A percentile compares a stretch with the other conserved stretches of the same genome.
phyloP scores from a whole-genome alignment of 768 basidiomycete genomes.

The Collybia sordida region DNA sequence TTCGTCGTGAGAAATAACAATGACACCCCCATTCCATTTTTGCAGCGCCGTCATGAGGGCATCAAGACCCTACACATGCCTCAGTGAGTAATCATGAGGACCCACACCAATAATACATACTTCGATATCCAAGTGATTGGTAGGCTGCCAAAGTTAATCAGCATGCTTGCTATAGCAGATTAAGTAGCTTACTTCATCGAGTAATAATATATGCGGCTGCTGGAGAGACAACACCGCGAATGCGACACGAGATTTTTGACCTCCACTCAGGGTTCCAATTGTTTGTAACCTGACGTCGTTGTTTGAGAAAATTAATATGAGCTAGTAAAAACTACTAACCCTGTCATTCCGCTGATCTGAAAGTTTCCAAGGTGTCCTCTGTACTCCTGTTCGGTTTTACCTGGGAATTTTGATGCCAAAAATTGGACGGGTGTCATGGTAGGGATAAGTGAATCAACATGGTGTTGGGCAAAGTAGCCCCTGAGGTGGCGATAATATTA shows the following conservation, averaged over 20 bases:
- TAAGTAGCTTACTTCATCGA: constrained; percentile 78
- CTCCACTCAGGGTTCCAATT: constrained; percentile 91
- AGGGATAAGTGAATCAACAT: constrained; percentile 87
- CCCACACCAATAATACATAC: constrained; percentile 30
- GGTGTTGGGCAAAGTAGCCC: constrained; percentile 93
- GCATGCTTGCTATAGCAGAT: not conserved
- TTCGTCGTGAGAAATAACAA: constrained; percentile 94
- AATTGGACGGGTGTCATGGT: constrained; percentile 92
- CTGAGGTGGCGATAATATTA: constrained; percentile 34
- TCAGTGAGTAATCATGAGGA: not conserved
- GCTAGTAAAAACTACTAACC: constrained; percentile 40
- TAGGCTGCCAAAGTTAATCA: constrained; percentile 52
- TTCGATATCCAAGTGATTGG: constrained; percentile 96
- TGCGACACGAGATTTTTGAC: constrained; percentile 94
- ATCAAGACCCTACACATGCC: constrained; percentile 75
- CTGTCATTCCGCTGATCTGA: constrained; percentile 95
- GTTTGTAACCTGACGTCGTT: constrained; percentile 60
- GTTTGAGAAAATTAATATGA: not conserved
- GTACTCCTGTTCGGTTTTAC: constrained; percentile 95
- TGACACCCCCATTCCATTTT: constrained; percentile 88
- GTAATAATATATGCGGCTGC: constrained; percentile 86
- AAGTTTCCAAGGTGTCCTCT: constrained; percentile 94
- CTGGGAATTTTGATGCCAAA: constrained; percentile 89
- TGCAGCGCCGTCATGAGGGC: constrained; percentile 84
- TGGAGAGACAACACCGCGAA: constrained; percentile 86